phyloP scores from a whole-genome alignment of 106 monocot genomes.

The Dendrobium officinale region DNA sequence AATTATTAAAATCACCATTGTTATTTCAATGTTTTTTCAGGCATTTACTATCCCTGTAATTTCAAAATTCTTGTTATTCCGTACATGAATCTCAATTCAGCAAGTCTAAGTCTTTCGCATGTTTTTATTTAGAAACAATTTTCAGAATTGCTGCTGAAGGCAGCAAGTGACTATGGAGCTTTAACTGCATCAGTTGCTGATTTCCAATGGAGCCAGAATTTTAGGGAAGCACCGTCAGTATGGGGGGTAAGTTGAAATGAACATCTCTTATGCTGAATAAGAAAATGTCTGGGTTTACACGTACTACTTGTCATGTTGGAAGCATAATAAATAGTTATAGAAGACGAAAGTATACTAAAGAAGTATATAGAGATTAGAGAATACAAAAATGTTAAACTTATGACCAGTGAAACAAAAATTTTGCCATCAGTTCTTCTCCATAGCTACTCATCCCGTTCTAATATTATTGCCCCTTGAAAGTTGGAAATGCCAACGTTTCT shows the following conservation, averaged over 20 bases:
- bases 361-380: neutral
- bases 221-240: constrained; percentile 83
- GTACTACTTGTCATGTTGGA: neutral
- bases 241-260: constrained; percentile 70
- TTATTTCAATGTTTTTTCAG: neutral
- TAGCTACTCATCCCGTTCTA: neutral
- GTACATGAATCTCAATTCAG: neutral
- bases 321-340: neutral
- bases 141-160: constrained; percentile 90
- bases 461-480: neutral
- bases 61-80: neutral
- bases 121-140: constrained; percentile 76
- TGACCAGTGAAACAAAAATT: neutral
- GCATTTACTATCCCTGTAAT: neutral
- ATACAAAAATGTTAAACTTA: neutral
- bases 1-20: neutral
- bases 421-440: neutral
- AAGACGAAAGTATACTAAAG: neutral
- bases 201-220: constrained; percentile 98
- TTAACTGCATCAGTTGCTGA: constrained; percentile 87
- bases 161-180: constrained; percentile 91
- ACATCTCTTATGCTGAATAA: neutral
- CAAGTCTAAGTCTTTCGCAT: neutral
- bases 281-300: neutral
- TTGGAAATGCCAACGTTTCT: neutral